Conservation (phyloP, 106 monocot species). For the Apostasia ramifera region DNA sequence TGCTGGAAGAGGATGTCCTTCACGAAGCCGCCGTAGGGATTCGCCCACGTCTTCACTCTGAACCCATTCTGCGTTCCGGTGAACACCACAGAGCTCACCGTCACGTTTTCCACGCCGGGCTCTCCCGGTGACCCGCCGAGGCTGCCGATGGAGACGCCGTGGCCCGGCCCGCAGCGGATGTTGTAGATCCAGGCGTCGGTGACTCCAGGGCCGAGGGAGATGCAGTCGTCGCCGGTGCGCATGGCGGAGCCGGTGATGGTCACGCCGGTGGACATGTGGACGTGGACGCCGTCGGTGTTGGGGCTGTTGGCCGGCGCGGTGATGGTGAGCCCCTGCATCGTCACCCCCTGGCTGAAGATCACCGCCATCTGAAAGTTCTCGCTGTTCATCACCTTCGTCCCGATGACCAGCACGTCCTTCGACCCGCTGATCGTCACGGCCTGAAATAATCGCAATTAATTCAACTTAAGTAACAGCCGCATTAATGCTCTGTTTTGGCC, state of each 20-base stretch:
- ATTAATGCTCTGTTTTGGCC: too few species aligned
- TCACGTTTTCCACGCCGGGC: constrained; percentile 19
- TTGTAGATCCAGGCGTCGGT: constrained; percentile 14
- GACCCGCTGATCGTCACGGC: constrained; percentile 7
- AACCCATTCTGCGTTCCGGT: constrained; percentile 16
- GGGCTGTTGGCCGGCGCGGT: constrained; percentile 22
- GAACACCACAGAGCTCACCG: constrained; percentile 6
- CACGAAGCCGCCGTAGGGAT: constrained; percentile 10
- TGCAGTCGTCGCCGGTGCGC: constrained; percentile 38
- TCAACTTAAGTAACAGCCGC: too few species aligned
- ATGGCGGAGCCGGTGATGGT: constrained; percentile 16
- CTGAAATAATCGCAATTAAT: constrained; percentile 2
- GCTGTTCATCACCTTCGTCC: constrained; percentile 15
- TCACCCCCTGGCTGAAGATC: constrained; percentile 4
- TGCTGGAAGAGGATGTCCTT: constrained; percentile 16
- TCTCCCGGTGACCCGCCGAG: constrained; percentile 11
- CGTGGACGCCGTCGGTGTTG: constrained; percentile 41
- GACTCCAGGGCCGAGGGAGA: constrained; percentile 26
- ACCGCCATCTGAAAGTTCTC: constrained; percentile 18
- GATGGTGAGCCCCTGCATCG: constrained; percentile 6
- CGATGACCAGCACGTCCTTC: constrained; percentile 11
- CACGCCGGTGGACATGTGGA: constrained; percentile 14
- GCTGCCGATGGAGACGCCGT: constrained; percentile 36
- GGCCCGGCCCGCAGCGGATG: constrained; percentile 35
- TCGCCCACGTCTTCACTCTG: constrained; percentile 25